Base-by-base conservation (phyloP, 352 stramenopile species). In the Pythium utonaiense region DNA sequence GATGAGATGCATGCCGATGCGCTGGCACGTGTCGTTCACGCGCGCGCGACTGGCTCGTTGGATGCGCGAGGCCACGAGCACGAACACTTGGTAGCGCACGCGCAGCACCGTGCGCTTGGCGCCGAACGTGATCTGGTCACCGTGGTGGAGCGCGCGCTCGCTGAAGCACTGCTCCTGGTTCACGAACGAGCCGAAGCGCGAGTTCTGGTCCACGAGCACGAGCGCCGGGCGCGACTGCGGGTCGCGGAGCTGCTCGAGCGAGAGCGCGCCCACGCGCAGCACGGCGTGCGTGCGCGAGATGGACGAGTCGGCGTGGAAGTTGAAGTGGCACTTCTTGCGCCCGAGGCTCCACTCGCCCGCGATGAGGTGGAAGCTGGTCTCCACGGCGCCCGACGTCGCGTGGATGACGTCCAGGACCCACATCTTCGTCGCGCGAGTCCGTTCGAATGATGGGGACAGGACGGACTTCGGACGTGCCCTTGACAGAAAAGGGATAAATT, bases 121-220 rank as follows among this genome's bases (percentile, higher is more conserved):
- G 38, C 86, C 86, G 40, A 95, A 95, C 31, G 86, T 87, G 62
- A 95, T 74, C 48, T 80, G 62, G 60, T 95, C 86, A 25, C 84
- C 84, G 53, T 91, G 77, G 12, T 73, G 69, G 53, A 89, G 70
- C 40, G 64, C 68, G 7, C 72, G 69, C 56, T 82, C 66, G 13
- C 48, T 61, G 49, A 84, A 73, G 54, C 66, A 77, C 45, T 91
- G 79, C 44, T 91, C 70, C 33, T 88, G 72, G 62, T 95, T 95
- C 44, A 95, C 81, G 57, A 93, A 95, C 21, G 86, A 92, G 38
- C 86, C 86, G 62, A 95, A 95, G 62, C 86, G 86, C 53, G 86
- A 95, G 44, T 86, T 77, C 63, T 80, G 74, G 70, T 95, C 86
- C 61, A 83, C 74, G 36, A 95, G 73, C 56, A 83, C 77, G 60